These are phyloP conservation scores for Melastoma malabathricum DNA, from an alignment of 345 rosid genomes.

Conservation along the genomic window DNA sequence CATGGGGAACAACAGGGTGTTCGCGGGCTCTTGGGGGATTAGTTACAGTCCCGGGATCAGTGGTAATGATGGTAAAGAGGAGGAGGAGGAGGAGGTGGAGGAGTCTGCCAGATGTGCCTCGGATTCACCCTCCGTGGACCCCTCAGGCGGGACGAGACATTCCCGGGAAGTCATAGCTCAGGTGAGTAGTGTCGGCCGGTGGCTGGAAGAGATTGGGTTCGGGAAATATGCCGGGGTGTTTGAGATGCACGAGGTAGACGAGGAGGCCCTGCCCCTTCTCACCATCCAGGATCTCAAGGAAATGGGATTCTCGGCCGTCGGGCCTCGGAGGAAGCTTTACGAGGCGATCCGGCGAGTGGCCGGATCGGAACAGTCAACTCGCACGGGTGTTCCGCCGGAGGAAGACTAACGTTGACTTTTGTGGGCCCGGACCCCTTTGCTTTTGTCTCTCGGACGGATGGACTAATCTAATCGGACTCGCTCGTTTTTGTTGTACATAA, in stretches of 20 bases:
- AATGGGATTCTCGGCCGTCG: conserved; percentile 44
- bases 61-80: too few relatives aligned
- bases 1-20: conserved; percentile 10
- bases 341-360: conserved; percentile 20
- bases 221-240: conserved; percentile 33
- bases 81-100: conserved; percentile 9
- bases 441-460: not conserved
- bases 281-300: conserved; percentile 53
- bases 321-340: conserved; percentile 45
- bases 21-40: conserved; percentile 23
- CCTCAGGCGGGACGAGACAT: conserved; percentile 1
- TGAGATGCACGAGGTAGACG: conserved; percentile 44
- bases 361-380: not conserved
- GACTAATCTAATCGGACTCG: too few relatives aligned
- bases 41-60: conserved; percentile 16
- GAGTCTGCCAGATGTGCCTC: not conserved
- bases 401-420: not conserved
- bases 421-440: not conserved
- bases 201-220: conserved; percentile 43
- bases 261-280: conserved; percentile 36
- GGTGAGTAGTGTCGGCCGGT: conserved; percentile 20
- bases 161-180: conserved; percentile 5
- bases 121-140: not conserved
- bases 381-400: not conserved
- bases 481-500: too few relatives aligned